These are phyloP conservation scores for Coemansia sp. DNA, from an alignment of 192 early-diverging fungal species.

Conservation along the genomic window DNA sequence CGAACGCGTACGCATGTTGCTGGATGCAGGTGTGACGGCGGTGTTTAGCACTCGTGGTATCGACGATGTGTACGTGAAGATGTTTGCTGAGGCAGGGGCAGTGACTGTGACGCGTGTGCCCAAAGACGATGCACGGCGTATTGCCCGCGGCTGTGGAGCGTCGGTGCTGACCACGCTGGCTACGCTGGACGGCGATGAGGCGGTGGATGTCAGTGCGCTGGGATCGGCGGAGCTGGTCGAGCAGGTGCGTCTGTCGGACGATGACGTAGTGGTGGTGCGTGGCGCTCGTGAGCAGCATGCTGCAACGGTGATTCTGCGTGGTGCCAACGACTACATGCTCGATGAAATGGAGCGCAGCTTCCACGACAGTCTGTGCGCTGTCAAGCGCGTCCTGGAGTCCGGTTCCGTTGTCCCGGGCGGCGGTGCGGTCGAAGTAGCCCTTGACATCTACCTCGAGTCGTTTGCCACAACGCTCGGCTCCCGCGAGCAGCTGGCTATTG, in stretches of 20 bases:
- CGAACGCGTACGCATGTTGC: conserved; percentile 93
- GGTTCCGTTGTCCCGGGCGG: conserved; percentile 96
- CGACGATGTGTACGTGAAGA: conserved; percentile 97
- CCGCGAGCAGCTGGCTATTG: conserved; percentile 97
- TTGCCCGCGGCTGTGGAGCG: conserved; percentile 96
- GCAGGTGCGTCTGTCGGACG: conserved; percentile 96
- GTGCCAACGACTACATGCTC: conserved; percentile 98
- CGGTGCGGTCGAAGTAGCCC: conserved; percentile 91
- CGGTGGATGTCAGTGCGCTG: conserved; percentile 84
- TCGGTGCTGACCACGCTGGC: conserved; percentile 92
- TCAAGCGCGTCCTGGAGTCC: conserved; percentile 95
- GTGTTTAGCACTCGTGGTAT: conserved; percentile 98
- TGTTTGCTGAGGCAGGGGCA: conserved; percentile 97
- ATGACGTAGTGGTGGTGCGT: conserved; percentile 95
- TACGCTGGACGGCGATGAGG: conserved; percentile 97
- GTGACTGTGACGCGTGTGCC: conserved; percentile 94
- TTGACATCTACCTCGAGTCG: conserved; percentile 96
- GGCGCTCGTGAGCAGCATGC: conserved; percentile 66
- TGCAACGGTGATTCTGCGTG: conserved; percentile 93
- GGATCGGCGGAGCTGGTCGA: conserved; percentile 94
- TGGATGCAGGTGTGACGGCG: conserved; percentile 94
- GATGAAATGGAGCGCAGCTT: conserved; percentile 99
- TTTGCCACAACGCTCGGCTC: conserved; percentile 96
- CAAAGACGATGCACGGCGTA: conserved; percentile 96
- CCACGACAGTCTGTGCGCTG: conserved; percentile 92